Percentiles rank a stretch among this genome's conserved stretches.
phyloP scores from a whole-genome alignment of 805 yeast genomes.

The Candida ficus region DNA sequence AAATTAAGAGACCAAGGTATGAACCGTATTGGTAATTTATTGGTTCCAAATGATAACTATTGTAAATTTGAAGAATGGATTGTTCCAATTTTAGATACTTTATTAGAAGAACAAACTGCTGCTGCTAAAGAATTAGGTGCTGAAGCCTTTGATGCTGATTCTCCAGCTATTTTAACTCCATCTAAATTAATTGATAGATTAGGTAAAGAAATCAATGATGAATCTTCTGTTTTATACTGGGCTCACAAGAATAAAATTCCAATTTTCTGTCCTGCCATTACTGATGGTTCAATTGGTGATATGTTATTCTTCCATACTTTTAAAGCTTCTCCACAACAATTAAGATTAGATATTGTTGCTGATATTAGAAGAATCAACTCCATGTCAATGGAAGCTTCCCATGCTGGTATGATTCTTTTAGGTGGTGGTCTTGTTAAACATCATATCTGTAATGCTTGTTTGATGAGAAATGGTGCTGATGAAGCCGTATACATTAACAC shows the following conservation, averaged over 20 bases:
- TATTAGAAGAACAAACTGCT: conserved; percentile 84
- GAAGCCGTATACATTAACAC: conserved; percentile 96
- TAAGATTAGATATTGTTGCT: conserved; percentile 87
- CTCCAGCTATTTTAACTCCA: conserved; percentile 81
- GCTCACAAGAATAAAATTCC: conserved; percentile 97
- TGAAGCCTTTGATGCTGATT: conserved; percentile 55
- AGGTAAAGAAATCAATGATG: conserved; percentile 94
- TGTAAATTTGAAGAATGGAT: conserved; percentile 99
- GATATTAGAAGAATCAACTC: conserved; percentile 91
- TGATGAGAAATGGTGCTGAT: conserved; percentile 99
- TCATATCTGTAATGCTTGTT: conserved; percentile 95
- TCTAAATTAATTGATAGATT: conserved; percentile 86
- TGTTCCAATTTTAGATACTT: conserved; percentile 83
- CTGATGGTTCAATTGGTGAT: conserved; percentile 98
- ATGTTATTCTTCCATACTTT: conserved; percentile 98
- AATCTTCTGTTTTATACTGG: conserved; percentile 92
- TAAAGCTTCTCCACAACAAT: conserved; percentile 84
- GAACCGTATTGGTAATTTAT: conserved; percentile 94
- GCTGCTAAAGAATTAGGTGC: conserved; percentile 50
- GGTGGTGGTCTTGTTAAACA: conserved; percentile 98
- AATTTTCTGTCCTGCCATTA: conserved; percentile 92
- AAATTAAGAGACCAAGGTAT: conserved; percentile 88
- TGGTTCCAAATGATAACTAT: conserved; percentile 97
- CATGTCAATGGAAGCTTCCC: conserved; percentile 89
- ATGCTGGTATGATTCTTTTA: conserved; percentile 91